Base-by-base conservation (phyloP, 2,329 filamentous ascomycete species). In the Aspergillus uvarum region DNA sequence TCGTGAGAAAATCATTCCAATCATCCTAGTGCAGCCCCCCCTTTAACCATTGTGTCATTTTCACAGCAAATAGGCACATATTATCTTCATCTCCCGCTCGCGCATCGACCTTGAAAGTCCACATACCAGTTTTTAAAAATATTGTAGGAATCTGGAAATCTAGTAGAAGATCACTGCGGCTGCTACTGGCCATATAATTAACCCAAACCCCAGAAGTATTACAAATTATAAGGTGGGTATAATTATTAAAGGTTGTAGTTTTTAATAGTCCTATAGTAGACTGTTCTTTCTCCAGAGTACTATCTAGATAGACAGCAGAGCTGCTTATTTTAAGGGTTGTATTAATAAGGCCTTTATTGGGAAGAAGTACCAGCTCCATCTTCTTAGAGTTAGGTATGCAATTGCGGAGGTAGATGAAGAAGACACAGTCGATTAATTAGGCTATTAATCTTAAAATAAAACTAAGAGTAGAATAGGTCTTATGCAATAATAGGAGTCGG, bases 41-140 rank as follows among this genome's bases (percentile, higher is more conserved):
- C 4, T 64, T 57, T 59, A 60, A 62, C 57, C 57, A 60, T 54
- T 60, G 59, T 58, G 59, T 58, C 57, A 64, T 54, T 52, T n/a
- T 14, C 48, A 62, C 60, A 35, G 62, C 59, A 59, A 62, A 62
- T 47, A 64, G 54, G 26, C 59, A 62, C 8, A 59, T 56, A 60
- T 56, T 62, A 8, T 58, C 50, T 54, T 3, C 6, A 62, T 64
- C 62, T 58, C 62, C 51, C 21, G 54, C 6, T 54, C 62, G 55
- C n/a, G 48, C 49, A 29, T 64, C 62, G 22, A 62, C 58, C 42
- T 60, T 60, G 29, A 53, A 62, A 44, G 59, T 60, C 62, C 59
- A 64, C 54, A 62, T 56, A 47, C 62, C 62, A 22, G 54, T 62
- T 42, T 21, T 62, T 48, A 59, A 51, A 51, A 53, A 64, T 24